Percentiles rank a stretch among this genome's conserved stretches.
phyloP scores from a whole-genome alignment of 192 early-diverging fungal genomes.

The Pilobolus umbonatus region DNA sequence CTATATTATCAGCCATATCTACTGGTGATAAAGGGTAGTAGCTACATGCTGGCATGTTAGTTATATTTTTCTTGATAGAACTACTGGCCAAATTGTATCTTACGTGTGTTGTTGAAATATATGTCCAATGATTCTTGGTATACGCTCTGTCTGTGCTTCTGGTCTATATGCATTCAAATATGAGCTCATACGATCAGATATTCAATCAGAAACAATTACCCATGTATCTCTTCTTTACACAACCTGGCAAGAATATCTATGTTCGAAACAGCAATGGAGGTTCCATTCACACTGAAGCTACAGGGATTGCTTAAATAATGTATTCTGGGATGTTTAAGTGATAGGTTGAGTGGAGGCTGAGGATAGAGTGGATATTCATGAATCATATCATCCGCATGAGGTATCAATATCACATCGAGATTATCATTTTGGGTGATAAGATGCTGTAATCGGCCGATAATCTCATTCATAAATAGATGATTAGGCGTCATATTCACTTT shows the following conservation, averaged over 20 bases:
- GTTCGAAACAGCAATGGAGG: constrained; percentile 70
- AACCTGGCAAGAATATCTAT: constrained; percentile 75
- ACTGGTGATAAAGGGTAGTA: constrained; percentile 84
- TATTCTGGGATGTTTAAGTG: constrained; percentile 17
- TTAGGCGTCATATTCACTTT: constrained; percentile 50
- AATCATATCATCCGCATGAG: constrained; percentile 71
- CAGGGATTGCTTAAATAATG: constrained; percentile 62
- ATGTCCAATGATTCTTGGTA: constrained; percentile 69
- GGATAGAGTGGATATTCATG: constrained; percentile 75
- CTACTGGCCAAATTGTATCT: neutral
- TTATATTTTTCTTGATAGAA: neutral
- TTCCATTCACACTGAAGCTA: constrained; percentile 80
- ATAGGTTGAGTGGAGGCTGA: constrained; percentile 62
- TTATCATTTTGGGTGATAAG: constrained; percentile 43
- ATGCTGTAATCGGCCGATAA: constrained; percentile 53
- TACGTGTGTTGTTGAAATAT: constrained; percentile 75
- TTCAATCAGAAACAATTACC: constrained; percentile 20
- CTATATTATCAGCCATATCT: constrained; percentile 27
- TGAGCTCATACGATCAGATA: too few species aligned
- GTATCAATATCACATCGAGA: constrained; percentile 64
- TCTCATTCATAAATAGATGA: constrained; percentile 57
- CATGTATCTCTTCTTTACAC: constrained; percentile 59
- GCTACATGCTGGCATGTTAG: constrained; percentile 23
- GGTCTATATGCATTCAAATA: too few species aligned
- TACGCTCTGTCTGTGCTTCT: constrained; percentile 44